A percentile compares a stretch with the other conserved stretches of the same genome.
These are phyloP conservation scores for Hanseniaspora guilliermondii DNA, from an alignment of 805 yeast species.

Conservation along the genomic window DNA sequence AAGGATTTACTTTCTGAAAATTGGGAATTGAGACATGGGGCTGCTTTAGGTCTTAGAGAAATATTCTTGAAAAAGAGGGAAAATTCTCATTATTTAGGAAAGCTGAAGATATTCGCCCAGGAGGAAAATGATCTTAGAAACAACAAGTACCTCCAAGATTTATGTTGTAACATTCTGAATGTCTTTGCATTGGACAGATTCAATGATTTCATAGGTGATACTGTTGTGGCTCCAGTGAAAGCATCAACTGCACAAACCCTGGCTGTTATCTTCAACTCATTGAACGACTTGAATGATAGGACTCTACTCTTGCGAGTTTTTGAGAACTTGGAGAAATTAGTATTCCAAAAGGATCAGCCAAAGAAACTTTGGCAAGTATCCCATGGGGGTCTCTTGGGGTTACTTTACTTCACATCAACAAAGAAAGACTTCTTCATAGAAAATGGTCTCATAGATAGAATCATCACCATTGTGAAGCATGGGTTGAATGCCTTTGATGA, in stretches of 20 bases:
- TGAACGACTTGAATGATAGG: constrained; percentile 38
- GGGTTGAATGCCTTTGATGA: constrained; percentile 74
- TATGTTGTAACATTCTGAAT: constrained; percentile 72
- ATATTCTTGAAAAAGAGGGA: constrained; percentile 41
- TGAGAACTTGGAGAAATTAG: constrained; percentile 50
- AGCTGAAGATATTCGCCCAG: constrained; percentile 49
- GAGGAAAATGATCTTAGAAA: constrained; percentile 58
- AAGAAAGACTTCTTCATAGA: constrained; percentile 62
- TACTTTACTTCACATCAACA: constrained; percentile 82
- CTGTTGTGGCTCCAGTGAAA: constrained; percentile 95
- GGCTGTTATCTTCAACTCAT: constrained; percentile 74
- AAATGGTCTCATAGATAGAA: constrained; percentile 48
- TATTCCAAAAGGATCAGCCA: constrained; percentile 44
- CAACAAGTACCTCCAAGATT: constrained; percentile 64
- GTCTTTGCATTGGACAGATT: constrained; percentile 86
- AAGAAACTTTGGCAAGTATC: constrained; percentile 85
- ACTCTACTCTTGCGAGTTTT: constrained; percentile 36
- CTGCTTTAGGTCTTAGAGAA: constrained; percentile 84
- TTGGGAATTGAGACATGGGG: constrained; percentile 96
- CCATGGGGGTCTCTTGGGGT: constrained; percentile 93
- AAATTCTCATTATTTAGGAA: constrained; percentile 79
- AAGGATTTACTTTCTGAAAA: constrained; percentile 68
- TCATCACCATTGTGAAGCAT: constrained; percentile 73
- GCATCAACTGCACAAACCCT: constrained; percentile 92
- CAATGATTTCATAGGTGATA: constrained; percentile 94